Base-by-base conservation (phyloP, 352 stramenopile species). In the Pythium guiyangense region DNA sequence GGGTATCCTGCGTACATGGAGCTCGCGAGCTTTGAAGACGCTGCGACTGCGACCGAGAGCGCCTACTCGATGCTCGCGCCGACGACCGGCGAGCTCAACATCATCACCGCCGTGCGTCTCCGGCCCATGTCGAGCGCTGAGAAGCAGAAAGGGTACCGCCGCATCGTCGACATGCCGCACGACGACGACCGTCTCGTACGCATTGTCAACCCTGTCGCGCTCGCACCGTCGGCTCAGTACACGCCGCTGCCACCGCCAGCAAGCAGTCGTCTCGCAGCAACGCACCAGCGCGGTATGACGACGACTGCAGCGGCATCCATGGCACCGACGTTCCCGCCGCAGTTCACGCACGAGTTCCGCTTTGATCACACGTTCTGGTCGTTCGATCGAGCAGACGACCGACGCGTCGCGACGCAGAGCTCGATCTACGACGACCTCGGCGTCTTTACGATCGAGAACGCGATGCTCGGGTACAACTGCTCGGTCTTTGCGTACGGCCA, bases 361-460 rank as follows among this genome's bases (percentile, higher is more conserved):
- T 90, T 88, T 35, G 77, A 93, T 57, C 66, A 79, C 54, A 86
- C 60, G 29, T 91, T 84, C 47, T 91, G 84, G 84, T 88, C 81
- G n/a, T 85, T 75, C 27, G 71, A 83, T 54, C 66, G 65, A 34
- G 64, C 65, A 0, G 43, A 60, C 10, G 65, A 42, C 1, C 69
- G 61, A 1, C 51, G 67, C n/a, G 59, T 69, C 37, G 77, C 79
- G 9, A 76, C 66, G 3, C 81, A 94, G 51, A 67, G 56, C 20
- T 60, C 49, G 14, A 69, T 94, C 8, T 92, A 88, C 52, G 73
- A 87, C 20, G 57, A 76, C 17, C 57, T 94, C 0, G 82, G 82
- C 0, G 62, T 67, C 4, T 68, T 84, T 11, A 75, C 74, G 10
- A 73, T 92, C 26, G 64, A 84, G 29, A 78, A 76, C 2, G 64